Conservation (phyloP, 768 basidiomycete genomes). For the Mycena filopes region DNA sequence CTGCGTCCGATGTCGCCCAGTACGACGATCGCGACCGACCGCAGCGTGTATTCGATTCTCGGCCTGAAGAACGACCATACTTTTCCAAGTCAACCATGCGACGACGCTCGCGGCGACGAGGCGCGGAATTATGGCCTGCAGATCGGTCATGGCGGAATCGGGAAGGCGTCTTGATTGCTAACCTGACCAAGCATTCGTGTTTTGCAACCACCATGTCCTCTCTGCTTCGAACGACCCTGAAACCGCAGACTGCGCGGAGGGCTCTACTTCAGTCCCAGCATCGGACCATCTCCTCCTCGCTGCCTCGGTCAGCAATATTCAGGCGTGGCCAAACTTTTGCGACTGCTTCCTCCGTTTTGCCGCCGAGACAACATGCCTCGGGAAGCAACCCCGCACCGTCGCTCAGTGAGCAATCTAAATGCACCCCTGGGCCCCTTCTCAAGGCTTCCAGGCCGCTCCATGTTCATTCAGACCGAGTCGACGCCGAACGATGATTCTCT, state of each 20-base stretch:
- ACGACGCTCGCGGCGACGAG: constrained; percentile 25
- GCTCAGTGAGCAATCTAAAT: constrained; percentile 45
- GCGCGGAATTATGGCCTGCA: constrained; percentile 28
- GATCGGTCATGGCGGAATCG: constrained; percentile 23
- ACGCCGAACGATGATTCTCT: constrained; percentile 98
- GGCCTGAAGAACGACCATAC: constrained; percentile 47
- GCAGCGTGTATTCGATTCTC: constrained; percentile 54
- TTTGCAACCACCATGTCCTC: constrained; percentile 24
- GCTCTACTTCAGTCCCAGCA: not conserved
- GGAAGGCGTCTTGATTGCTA: too few species aligned
- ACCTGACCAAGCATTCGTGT: constrained; percentile 9
- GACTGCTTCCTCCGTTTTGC: constrained; percentile 36
- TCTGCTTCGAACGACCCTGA: constrained; percentile 20
- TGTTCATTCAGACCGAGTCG: constrained; percentile 99
- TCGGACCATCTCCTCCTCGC: constrained; percentile 24
- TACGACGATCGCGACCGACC: constrained; percentile 89
- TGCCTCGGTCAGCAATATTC: constrained; percentile 26
- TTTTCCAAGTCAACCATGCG: constrained; percentile 45
- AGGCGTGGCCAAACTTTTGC: constrained; percentile 40
- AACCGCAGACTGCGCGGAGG: constrained; percentile 3
- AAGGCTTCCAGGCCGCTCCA: constrained; percentile 71
- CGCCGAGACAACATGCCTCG: constrained; percentile 32
- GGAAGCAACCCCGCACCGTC: constrained; percentile 37
- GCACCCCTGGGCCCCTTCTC: not conserved
- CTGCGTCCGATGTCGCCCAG: constrained; percentile 96